Base-by-base conservation (phyloP, 805 yeast species). In the Wickerhamiella dianesei region DNA sequence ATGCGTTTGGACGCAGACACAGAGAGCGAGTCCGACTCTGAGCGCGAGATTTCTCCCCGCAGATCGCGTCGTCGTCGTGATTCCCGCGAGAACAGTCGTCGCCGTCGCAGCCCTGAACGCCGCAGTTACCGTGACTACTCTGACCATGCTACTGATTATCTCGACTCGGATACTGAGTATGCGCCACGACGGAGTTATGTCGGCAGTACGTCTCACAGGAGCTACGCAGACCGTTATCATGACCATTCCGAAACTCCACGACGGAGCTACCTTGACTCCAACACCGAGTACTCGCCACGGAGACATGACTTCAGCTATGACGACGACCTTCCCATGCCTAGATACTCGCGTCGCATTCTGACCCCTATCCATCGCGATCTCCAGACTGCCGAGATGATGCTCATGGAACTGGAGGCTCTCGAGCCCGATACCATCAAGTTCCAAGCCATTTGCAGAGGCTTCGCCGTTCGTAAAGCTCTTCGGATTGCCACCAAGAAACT, bases 401-500 rank as follows among this genome's bases (percentile, higher is more conserved):
- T 54, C 5, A 48, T 52, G 44, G 60, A 57, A 21, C 59, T 64
- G 14, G 64, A 57, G 36, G 55, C 47, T 3, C 58, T 58, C 5
- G 61, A 57, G 35, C 53, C 49, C n/a, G 60, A 56, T 6, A 72
- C 80, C 36, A 63, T 71, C 36, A 67, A 64, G 47, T 64, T 87
- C 16, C 95, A 87, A 60, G 75, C 92, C 6, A n/a, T 13, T 3
- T 45, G 52, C 45, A 45, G 53, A 6, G 50, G 53, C 14, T 21
- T 25, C 8, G 37, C 46, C 1, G 20, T 32, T 2, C 45, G 51
- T 21, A 35, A 21, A 14, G 13, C 20, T 20, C n/a, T 40, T n/a
- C n/a, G 20, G 6, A 13, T 17, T 17, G 20, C 5, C 18, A 18
- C 20, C 5, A 16, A 14, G 5, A 37, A 42, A 8, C 14, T n/a